Base-by-base conservation (phyloP, 495 filamentous ascomycete species). In the Talaromyces adpressus region DNA sequence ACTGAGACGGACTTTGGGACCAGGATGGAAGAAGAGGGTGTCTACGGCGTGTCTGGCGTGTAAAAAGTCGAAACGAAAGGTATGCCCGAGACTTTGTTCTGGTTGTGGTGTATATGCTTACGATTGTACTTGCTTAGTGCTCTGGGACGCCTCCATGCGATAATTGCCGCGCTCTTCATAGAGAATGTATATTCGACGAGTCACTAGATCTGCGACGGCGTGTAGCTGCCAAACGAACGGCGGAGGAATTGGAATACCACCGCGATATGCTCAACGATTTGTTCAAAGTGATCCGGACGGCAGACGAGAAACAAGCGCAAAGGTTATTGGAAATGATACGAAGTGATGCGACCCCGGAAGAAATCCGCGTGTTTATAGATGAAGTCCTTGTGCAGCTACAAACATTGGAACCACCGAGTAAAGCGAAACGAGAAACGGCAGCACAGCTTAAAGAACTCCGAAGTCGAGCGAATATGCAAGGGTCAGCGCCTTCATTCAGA, bases 21-120 rank as follows among this genome's bases (percentile, higher is more conserved):
- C 9, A 30, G 62, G 3, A 57, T 71, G 71, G 67, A 79, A 79
- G 67, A 81, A 77, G 62, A 68, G 78, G 9, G 78, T 79, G 2
- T 81, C 78, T 0, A 79, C 78, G 58, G 78, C 78, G 6, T 81
- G 78, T 68, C 56, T 79, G 59, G 74, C 77, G 0, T 81, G 78
- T 65, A 81, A 81, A 47, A 79, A 79, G 65, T 81, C 78, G 0
- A 81, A 81, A 65, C 71, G 78, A 6, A 81, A 81, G 71, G 77
- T 67, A 53, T 57, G 69, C 39, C 25, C n/a, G 11, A 3, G 57
- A 7, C 18, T 20, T 45, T 23, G 39, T 59, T 23, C 41, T 1
- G 2, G 14, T 39, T 12, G 14, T 32, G 6, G n/a, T 29, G 7
- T 8, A 25, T 11, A 52, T 32, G 45, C 16, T 30, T 14, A 62